Percentiles rank a stretch among this genome's conserved stretches.
phyloP scores from a whole-genome alignment of 805 yeast genomes.

The Nakazawaea holstii region DNA sequence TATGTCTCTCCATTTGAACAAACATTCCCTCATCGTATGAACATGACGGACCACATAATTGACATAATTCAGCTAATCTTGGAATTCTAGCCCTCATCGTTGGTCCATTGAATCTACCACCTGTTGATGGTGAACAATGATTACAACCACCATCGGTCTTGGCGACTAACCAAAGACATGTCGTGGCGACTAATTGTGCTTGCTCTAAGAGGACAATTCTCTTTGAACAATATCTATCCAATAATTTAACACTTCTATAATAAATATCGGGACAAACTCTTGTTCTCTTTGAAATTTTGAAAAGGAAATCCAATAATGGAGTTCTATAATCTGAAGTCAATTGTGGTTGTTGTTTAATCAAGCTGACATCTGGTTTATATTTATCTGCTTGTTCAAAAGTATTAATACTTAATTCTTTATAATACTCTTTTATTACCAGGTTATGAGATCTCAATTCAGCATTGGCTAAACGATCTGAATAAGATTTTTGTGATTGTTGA shows the following conservation, averaged over 20 bases:
- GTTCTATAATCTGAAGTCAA: conserved; percentile 55
- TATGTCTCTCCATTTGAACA: conserved; percentile 74
- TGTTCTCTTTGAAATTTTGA: conserved; percentile 56
- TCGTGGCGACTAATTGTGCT: conserved; percentile 74
- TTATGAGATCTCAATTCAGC: conserved; percentile 45
- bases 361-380: conserved; percentile 41
- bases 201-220: conserved; percentile 72
- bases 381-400: conserved; percentile 29
- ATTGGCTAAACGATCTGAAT: conserved; percentile 44
- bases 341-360: conserved; percentile 78
- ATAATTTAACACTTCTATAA: conserved; percentile 57
- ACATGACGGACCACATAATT: conserved; percentile 60
- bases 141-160: conserved; percentile 74
- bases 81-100: conserved; percentile 76
- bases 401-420: conserved; percentile 40
- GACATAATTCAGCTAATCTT: conserved; percentile 63
- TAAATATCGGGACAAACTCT: conserved; percentile 57
- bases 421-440: conserved; percentile 43
- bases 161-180: conserved; percentile 81
- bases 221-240: conserved; percentile 79
- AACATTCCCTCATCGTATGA: conserved; percentile 57
- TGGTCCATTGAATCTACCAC: conserved; percentile 62
- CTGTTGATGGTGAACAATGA: conserved; percentile 54
- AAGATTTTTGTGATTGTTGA: conserved; percentile 16
- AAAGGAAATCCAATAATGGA: conserved; percentile 63